Evolutionary conservation across 176 grass and related monocot genomes (phyloP).

Genomic region (Carex parvula): DNA sequence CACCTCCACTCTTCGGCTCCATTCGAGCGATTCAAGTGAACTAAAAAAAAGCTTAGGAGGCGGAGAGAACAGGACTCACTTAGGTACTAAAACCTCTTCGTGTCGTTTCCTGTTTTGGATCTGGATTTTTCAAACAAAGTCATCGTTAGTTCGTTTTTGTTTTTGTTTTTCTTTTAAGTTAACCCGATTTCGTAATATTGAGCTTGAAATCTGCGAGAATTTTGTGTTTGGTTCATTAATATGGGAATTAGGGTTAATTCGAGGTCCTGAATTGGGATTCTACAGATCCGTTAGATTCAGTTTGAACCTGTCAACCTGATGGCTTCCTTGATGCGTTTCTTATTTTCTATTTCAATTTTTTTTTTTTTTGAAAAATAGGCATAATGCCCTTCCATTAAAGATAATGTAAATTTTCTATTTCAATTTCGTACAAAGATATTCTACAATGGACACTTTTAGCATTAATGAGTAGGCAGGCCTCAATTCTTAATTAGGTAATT

Average conservation of each 20-base stretch:
- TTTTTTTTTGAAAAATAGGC: too few relatives aligned
- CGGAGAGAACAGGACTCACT: background rate
- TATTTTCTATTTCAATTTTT: background rate
- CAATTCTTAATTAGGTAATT: background rate
- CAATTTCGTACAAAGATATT: background rate
- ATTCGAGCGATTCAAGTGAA: background rate
- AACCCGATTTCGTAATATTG: background rate
- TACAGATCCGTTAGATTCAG: constrained; percentile 14
- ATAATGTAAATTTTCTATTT: too few relatives aligned
- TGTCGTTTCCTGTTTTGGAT: constrained; percentile 15
- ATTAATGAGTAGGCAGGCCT: background rate
- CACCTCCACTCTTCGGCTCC: background rate
- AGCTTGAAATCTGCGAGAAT: constrained; percentile 5
- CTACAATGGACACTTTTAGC: background rate
- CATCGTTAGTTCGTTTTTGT: background rate
- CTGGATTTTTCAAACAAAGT: background rate
- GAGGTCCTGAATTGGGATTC: background rate
- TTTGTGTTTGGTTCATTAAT: background rate
- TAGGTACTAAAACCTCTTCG: background rate
- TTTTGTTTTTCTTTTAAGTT: background rate
- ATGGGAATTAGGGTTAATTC: background rate
- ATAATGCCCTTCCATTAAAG: too few relatives aligned
- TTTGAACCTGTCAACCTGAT: background rate
- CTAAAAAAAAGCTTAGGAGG: background rate
- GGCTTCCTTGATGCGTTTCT: background rate